These are phyloP conservation scores for Phytopythium mirpurense DNA, from an alignment of 352 stramenopile species.

Conservation along the genomic window DNA sequence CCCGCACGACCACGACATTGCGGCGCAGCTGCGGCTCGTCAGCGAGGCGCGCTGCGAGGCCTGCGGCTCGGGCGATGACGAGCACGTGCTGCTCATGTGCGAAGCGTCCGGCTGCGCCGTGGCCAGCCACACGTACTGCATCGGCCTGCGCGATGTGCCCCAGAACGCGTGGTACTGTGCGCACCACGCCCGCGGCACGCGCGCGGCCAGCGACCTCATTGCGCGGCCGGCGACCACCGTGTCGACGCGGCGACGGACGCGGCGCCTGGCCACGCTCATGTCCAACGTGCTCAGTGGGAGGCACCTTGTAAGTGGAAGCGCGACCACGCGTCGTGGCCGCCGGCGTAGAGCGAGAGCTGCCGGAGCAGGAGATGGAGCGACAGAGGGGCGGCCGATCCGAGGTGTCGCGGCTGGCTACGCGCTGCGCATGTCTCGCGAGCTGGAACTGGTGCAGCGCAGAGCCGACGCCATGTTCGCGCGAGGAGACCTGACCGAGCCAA, in stretches of 20 bases:
- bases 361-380: constrained; percentile 8
- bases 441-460: constrained; percentile 62
- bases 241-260: constrained; percentile 50
- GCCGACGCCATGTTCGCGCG: constrained; percentile 72
- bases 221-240: constrained; percentile 47
- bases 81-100: constrained; percentile 78
- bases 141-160: constrained; percentile 51
- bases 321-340: constrained; percentile 3
- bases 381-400: constrained; percentile 41
- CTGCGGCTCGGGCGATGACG: constrained; percentile 71
- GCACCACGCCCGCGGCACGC: constrained; percentile 27
- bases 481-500: constrained; percentile 41
- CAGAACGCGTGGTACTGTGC: constrained; percentile 70
- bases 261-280: constrained; percentile 70
- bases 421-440: constrained; percentile 71
- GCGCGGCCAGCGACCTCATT: constrained; percentile 52
- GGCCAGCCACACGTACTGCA: constrained; percentile 72
- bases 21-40: constrained; percentile 58
- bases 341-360: constrained; percentile 17
- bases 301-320: constrained; percentile 4
- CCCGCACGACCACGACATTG: constrained; percentile 55
- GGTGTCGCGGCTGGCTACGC: constrained; percentile 63
- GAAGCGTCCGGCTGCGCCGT: constrained; percentile 57
- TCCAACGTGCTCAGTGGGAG: constrained; percentile 47
- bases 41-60: constrained; percentile 66